phyloP scores from a whole-genome alignment of 2,329 filamentous ascomycete species.

The Juglanconis oblonga region DNA sequence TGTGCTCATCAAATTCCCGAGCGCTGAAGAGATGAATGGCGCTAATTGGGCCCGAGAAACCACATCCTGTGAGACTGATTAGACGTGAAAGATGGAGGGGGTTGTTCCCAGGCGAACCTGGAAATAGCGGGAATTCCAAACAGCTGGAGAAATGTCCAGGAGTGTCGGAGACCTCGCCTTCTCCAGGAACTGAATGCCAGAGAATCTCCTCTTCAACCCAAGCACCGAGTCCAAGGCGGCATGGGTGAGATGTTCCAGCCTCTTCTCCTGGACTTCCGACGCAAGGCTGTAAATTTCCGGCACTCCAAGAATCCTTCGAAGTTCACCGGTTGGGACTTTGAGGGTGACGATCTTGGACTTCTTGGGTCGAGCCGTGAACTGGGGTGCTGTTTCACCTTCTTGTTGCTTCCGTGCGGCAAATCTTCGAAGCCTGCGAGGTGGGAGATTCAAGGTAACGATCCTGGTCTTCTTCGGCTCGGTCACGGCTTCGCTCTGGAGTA shows the following conservation, averaged over 20 bases:
- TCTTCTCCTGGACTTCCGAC: not conserved
- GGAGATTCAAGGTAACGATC: not conserved
- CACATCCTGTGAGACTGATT: conserved; percentile 1
- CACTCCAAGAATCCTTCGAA: not conserved
- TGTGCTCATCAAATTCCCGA: conserved; percentile 4
- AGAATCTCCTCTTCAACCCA: not conserved
- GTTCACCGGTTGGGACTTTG: not conserved
- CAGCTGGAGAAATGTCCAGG: conserved; percentile 15
- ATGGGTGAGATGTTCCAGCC: conserved; percentile 3
- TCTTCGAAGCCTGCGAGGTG: not conserved
- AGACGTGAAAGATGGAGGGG: not conserved
- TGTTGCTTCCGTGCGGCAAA: not conserved
- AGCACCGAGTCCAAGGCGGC: conserved; percentile 4
- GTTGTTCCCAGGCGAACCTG: conserved; percentile 2
- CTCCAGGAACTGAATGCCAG: not conserved
- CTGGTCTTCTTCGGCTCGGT: not conserved
- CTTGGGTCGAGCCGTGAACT: not conserved
- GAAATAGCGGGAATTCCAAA: conserved; percentile 14
- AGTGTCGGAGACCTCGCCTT: not conserved
- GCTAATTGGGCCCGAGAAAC: not conserved
- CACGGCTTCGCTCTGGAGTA: too few relatives aligned
- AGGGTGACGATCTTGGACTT: not conserved
- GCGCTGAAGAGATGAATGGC: conserved; percentile 7
- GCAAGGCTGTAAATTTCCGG: not conserved
- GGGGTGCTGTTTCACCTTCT: not conserved